Percentiles rank a stretch among this genome's conserved stretches.
These are phyloP conservation scores for Camelina laxa DNA, from an alignment of 345 rosid species.

Conservation along the genomic window DNA sequence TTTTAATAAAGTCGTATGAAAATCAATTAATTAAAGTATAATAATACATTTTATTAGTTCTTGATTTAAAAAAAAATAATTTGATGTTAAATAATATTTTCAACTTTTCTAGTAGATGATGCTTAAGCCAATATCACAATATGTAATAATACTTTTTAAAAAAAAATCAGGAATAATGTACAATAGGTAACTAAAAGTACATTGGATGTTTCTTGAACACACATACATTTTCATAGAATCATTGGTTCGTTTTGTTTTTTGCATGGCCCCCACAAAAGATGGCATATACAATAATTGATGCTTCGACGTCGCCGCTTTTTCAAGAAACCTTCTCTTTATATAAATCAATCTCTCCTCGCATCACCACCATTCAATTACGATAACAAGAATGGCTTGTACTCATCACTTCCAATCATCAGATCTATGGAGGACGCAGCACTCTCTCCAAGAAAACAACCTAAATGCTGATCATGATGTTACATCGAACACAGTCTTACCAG, in stretches of 20 bases:
- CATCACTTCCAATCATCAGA: conserved; percentile 35
- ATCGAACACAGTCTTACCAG: not conserved
- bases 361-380: conserved; percentile 13
- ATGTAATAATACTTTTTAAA: too few species aligned
- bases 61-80: too few species aligned
- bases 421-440: conserved; percentile 38
- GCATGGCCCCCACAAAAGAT: conserved; percentile 28
- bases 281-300: conserved; percentile 40
- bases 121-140: too few species aligned
- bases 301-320: conserved; percentile 21
- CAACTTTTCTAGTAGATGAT: too few species aligned
- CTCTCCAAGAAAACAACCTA: conserved; percentile 11
- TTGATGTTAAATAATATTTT: too few species aligned
- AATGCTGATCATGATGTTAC: not conserved
- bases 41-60: too few species aligned
- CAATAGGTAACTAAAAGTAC: too few species aligned
- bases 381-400: conserved; percentile 32
- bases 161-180: too few species aligned
- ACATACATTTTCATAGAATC: not conserved
- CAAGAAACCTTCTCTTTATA: conserved; percentile 31
- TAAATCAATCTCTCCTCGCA: not conserved
- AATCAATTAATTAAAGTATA: too few species aligned
- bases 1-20: too few species aligned
- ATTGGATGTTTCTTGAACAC: not conserved
- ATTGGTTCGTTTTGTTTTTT: conserved; percentile 4